Percentiles rank a stretch among this genome's conserved stretches.
Conservation (phyloP, 805 yeast genomes). For the Starmera dryadoides region DNA sequence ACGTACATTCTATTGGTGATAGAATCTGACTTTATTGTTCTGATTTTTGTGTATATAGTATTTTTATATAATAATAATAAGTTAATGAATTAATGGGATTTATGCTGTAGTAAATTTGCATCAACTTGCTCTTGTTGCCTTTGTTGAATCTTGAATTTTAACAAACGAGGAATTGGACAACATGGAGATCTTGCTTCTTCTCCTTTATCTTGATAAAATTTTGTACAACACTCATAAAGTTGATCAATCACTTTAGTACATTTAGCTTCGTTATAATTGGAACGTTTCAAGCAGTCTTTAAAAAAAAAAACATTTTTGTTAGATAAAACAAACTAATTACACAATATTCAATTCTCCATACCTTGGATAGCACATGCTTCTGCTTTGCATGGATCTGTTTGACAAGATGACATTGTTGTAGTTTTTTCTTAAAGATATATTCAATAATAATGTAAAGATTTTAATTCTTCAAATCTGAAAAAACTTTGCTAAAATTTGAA, state of each 20-base stretch:
- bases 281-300: conserved; percentile 54
- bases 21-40: background rate
- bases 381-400: conserved; percentile 52
- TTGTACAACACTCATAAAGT: conserved; percentile 67
- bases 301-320: no score
- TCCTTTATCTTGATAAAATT: conserved; percentile 57
- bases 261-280: conserved; percentile 63
- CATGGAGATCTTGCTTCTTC: conserved; percentile 57
- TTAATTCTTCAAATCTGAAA: no score
- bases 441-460: no score
- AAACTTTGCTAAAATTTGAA: background rate
- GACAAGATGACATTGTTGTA: background rate
- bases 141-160: conserved; percentile 60
- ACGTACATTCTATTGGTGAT: conserved; percentile 48
- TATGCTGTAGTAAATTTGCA: conserved; percentile 36
- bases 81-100: background rate
- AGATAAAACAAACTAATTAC: no score
- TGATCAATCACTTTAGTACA: conserved; percentile 66
- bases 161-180: conserved; percentile 66
- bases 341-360: conserved; percentile 20
- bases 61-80: conserved; percentile 2
- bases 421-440: no score
- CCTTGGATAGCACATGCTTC: conserved; percentile 80
- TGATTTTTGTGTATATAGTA: conserved; percentile 1
- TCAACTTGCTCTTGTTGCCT: conserved; percentile 49